phyloP scores from a whole-genome alignment of 257 asterid genomes.

The Craterostigma plantagineum region DNA sequence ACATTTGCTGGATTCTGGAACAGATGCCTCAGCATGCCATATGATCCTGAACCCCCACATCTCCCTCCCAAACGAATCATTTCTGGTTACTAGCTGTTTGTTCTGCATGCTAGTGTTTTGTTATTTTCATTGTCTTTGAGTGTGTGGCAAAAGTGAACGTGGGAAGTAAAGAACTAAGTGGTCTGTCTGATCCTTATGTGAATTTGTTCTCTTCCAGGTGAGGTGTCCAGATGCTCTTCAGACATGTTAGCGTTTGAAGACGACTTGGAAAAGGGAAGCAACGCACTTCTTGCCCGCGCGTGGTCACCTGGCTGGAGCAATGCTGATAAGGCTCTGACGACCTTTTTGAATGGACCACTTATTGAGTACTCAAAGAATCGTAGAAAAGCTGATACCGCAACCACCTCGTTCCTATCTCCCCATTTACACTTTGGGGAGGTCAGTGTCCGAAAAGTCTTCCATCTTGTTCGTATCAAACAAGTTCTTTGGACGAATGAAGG shows the following conservation, averaged over 20 bases:
- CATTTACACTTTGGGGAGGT: slow-evolving; percentile 85
- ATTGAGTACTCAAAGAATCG: slow-evolving; percentile 78
- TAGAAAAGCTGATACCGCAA: slow-evolving; percentile 80
- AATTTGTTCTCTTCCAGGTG: slow-evolving; percentile 23
- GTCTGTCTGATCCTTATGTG: background rate
- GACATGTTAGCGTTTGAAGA: slow-evolving; percentile 67
- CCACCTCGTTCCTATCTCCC: slow-evolving; percentile 88
- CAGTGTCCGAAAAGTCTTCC: slow-evolving; percentile 76
- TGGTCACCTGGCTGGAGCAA: slow-evolving; percentile 98
- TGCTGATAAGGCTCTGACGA: slow-evolving; percentile 66
- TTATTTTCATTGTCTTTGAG: background rate
- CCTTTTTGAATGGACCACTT: slow-evolving; percentile 67
- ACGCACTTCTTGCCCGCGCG: slow-evolving; percentile 84
- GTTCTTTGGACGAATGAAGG: slow-evolving; percentile 87
- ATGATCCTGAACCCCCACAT: slow-evolving; percentile 81
- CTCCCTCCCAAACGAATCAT: slow-evolving; percentile 78
- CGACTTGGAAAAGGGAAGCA: slow-evolving; percentile 74
- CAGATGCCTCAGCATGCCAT: slow-evolving; percentile 81
- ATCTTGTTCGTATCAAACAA: slow-evolving; percentile 74
- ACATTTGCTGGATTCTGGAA: slow-evolving; percentile 75
- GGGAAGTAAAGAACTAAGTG: too few species aligned
- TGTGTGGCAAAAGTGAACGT: background rate
- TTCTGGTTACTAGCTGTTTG: slow-evolving; percentile 51
- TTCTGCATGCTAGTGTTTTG: background rate
- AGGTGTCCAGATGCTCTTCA: slow-evolving; percentile 39